Conservation (phyloP, 1,284 basidiomycete species). For the Rhodotorula sp. region DNA sequence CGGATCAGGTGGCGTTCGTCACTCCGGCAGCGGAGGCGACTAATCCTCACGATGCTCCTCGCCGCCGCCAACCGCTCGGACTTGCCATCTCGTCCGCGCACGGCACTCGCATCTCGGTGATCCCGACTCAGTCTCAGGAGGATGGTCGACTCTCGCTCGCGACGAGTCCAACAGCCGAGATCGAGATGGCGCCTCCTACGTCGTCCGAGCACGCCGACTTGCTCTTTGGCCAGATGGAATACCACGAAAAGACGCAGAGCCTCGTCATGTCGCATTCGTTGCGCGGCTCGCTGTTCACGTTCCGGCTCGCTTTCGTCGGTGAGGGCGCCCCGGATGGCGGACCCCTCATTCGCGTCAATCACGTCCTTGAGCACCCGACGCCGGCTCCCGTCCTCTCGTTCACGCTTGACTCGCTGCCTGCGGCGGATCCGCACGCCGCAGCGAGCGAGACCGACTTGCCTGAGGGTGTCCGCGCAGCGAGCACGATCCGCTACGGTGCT, state of each 20-base stretch:
- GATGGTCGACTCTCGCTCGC: background rate
- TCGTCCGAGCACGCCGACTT: background rate
- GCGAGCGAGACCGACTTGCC: background rate
- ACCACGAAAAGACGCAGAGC: slow-evolving; percentile 13
- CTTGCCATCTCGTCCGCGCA: slow-evolving; percentile 13
- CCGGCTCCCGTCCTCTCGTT: slow-evolving; percentile 15
- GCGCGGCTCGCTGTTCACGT: slow-evolving; percentile 30
- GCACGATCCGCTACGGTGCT: background rate
- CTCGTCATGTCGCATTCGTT: slow-evolving; percentile 28
- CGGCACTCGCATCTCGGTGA: slow-evolving; percentile 12
- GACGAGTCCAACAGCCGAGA: background rate
- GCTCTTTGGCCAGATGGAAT: slow-evolving; percentile 11
- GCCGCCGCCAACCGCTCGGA: background rate
- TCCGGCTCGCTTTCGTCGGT: slow-evolving; percentile 25
- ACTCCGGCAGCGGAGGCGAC: background rate
- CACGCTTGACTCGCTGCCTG: slow-evolving; percentile 10
- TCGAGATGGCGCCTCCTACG: slow-evolving; percentile 3
- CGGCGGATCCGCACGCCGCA: background rate
- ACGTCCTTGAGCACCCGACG: slow-evolving; percentile 31
- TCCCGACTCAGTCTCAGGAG: background rate
- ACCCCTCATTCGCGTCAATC: slow-evolving; percentile 11
- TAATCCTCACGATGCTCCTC: background rate
- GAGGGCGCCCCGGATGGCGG: background rate
- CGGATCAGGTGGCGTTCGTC: slow-evolving; percentile 14
- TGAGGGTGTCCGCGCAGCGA: background rate